These are phyloP conservation scores for Candida qinlingensis DNA, from an alignment of 805 yeast species.

Conservation along the genomic window DNA sequence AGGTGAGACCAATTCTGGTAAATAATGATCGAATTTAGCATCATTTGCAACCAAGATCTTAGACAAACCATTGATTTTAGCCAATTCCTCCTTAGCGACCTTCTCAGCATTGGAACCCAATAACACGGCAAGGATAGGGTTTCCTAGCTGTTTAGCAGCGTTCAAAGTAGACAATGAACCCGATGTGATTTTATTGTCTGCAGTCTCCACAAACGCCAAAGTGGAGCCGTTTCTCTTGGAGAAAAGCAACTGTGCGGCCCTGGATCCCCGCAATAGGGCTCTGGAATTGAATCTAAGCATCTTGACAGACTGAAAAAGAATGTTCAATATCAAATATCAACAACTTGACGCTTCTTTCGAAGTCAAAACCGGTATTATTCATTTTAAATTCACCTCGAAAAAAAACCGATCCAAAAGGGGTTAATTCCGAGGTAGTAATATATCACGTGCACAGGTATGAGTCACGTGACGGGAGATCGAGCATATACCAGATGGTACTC, in stretches of 20 bases:
- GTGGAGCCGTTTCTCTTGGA: constrained; percentile 55
- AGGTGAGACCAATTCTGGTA: constrained; percentile 83
- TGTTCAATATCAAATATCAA: too few species aligned
- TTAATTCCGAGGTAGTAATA: background rate
- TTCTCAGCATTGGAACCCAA: constrained; percentile 57
- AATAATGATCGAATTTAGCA: constrained; percentile 54
- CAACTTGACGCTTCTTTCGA: background rate
- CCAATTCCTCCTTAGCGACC: constrained; percentile 41
- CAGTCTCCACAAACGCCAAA: constrained; percentile 68
- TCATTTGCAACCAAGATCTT: constrained; percentile 50
- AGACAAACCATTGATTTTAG: constrained; percentile 41
- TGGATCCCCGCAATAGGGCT: background rate
- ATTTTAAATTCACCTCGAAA: background rate
- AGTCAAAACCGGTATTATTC: background rate
- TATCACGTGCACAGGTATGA: background rate
- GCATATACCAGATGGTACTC: background rate
- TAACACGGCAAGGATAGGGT: constrained; percentile 75
- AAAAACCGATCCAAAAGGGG: background rate
- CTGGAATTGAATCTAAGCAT: constrained; percentile 15
- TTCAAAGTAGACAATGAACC: constrained; percentile 65
- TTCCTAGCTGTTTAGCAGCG: constrained; percentile 74
- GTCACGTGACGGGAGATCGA: background rate
- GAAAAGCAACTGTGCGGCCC: background rate
- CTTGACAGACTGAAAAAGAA: too few species aligned
- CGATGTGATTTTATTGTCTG: constrained; percentile 49